Evolutionary conservation across 805 yeast species (phyloP).

Genomic region (Metschnikowia lachancei): DNA sequence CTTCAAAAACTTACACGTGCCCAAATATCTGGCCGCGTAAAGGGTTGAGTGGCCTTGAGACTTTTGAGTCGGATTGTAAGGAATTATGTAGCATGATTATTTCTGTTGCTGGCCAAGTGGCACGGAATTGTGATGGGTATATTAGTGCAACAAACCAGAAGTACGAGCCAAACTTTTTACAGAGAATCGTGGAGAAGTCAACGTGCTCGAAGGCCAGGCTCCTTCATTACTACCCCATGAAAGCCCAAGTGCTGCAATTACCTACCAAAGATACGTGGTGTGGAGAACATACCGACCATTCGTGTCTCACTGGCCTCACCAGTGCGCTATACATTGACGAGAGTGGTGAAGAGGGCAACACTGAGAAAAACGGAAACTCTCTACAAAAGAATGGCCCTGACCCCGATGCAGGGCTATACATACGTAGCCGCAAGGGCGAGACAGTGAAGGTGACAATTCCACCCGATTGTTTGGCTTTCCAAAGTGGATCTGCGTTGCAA

Average conservation of each 20-base stretch:
- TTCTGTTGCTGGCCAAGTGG: slow-evolving; percentile 47
- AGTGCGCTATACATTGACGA: slow-evolving; percentile 52
- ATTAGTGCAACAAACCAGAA: slow-evolving; percentile 27
- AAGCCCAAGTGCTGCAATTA: not conserved
- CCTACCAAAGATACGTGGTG: slow-evolving; percentile 43
- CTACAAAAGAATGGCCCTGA: slow-evolving; percentile 31
- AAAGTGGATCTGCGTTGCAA: slow-evolving; percentile 57
- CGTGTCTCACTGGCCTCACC: slow-evolving; percentile 58
- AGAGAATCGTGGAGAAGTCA: slow-evolving; percentile 45
- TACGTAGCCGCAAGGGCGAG: slow-evolving; percentile 43
- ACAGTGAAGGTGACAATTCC: slow-evolving; percentile 54
- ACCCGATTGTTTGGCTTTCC: slow-evolving; percentile 54
- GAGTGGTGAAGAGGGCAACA: slow-evolving; percentile 4
- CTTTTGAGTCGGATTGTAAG: slow-evolving; percentile 39
- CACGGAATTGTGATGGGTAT: slow-evolving; percentile 52
- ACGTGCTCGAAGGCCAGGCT: slow-evolving; percentile 58
- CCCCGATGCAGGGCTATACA: slow-evolving; percentile 49
- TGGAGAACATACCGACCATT: slow-evolving; percentile 60
- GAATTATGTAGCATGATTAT: slow-evolving; percentile 45
- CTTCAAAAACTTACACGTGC: slow-evolving; percentile 43
- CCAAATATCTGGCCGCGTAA: slow-evolving; percentile 52
- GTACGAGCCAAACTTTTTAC: slow-evolving; percentile 39
- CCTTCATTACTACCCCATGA: slow-evolving; percentile 50
- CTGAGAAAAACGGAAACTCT: not conserved
- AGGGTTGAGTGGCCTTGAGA: slow-evolving; percentile 21